These are phyloP conservation scores for Debaryomyces prosopidis DNA, from an alignment of 805 yeast genomes.

Conservation along the genomic window DNA sequence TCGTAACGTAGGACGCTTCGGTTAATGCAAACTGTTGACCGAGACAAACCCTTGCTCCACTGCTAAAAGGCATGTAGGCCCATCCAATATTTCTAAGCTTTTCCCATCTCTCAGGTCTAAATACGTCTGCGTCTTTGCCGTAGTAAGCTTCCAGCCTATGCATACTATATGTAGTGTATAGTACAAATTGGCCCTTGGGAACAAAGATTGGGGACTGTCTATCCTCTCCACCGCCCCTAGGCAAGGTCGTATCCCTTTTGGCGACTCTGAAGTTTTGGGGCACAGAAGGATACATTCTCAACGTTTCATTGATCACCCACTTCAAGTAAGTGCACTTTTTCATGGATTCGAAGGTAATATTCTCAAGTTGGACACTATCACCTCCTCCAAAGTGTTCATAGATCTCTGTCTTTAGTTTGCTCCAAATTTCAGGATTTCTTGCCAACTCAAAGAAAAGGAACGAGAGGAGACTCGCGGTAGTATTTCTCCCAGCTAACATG, in stretches of 20 bases:
- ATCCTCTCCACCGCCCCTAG: conserved; percentile 34
- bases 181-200: conserved; percentile 19
- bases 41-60: conserved; percentile 39
- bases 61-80: conserved; percentile 37
- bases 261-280: conserved; percentile 31
- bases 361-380: conserved; percentile 30
- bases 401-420: conserved; percentile 38
- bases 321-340: conserved; percentile 49
- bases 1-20: conserved; percentile 33
- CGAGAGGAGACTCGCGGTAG: conserved; percentile 51
- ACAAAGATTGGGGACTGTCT: conserved; percentile 21
- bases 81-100: conserved; percentile 33
- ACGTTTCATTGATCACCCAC: conserved; percentile 47
- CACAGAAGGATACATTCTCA: conserved; percentile 48
- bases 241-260: conserved; percentile 30
- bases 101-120: conserved; percentile 43
- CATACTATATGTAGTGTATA: conserved; percentile 18
- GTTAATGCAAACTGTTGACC: conserved; percentile 43
- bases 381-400: conserved; percentile 30
- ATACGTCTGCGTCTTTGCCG: conserved; percentile 34
- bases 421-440: conserved; percentile 39
- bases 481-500: conserved; percentile 55
- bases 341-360: conserved; percentile 47
- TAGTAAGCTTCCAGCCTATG: conserved; percentile 24
- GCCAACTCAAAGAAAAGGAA: conserved; percentile 46